These are phyloP conservation scores for Prunus salicina DNA, from an alignment of 306 rosid genomes.

Conservation along the genomic window DNA sequence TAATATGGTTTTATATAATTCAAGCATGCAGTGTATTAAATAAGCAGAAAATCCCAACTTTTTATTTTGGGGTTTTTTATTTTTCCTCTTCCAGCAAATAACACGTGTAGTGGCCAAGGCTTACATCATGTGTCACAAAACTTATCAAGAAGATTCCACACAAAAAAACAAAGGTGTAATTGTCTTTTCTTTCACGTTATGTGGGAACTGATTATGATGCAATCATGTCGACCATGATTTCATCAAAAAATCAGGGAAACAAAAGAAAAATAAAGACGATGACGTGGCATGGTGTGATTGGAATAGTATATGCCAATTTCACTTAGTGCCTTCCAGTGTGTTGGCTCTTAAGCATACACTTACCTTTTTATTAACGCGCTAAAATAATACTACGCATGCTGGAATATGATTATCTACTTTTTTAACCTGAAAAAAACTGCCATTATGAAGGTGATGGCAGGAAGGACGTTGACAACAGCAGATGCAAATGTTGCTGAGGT, in stretches of 20 bases:
- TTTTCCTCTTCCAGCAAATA: background rate
- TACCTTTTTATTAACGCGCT: conserved; percentile 3
- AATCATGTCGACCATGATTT: background rate
- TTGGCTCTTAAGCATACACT: conserved; percentile 3
- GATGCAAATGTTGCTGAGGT: conserved; percentile 95
- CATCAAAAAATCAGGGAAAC: background rate
- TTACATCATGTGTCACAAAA: background rate
- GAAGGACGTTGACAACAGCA: conserved; percentile 72
- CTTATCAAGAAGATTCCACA: background rate
- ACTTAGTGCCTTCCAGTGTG: conserved; percentile 5
- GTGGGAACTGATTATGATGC: background rate
- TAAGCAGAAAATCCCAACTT: background rate
- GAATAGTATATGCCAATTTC: background rate
- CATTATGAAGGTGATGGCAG: conserved; percentile 89
- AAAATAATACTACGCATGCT: background rate
- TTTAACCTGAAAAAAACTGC: conserved; percentile 85
- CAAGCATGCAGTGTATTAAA: background rate
- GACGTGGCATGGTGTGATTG: conserved; percentile 6
- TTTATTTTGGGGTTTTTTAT: background rate
- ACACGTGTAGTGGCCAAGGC: background rate
- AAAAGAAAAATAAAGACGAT: background rate
- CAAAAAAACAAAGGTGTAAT: background rate
- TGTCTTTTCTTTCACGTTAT: background rate
- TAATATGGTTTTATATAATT: background rate
- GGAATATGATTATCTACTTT: background rate